Conservation (phyloP, 306 rosid genomes). For the Prunus persica region Prunus_persica_NCBIv2 NC_034012.1:12849501-12850000, state of each 20-base stretch:
- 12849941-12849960: background rate
- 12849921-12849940: background rate
- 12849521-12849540: background rate
- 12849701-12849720: background rate
- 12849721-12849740: background rate
- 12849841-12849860: background rate
- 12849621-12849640: background rate
- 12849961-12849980: background rate
- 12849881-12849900: background rate
- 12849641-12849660: background rate
- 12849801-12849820: background rate
- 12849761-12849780: background rate
- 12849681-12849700: background rate
- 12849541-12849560: background rate
- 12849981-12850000: background rate
- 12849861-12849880: background rate
- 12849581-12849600: background rate
- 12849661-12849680: background rate
- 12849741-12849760: background rate
- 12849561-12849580: background rate
- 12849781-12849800: background rate
- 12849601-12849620: background rate
- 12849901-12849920: background rate
- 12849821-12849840: background rate
- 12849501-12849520: background rate